Evolutionary conservation across 768 basidiomycete species (phyloP).

Genomic region (Tricholoma bakamatsutake): DNA sequence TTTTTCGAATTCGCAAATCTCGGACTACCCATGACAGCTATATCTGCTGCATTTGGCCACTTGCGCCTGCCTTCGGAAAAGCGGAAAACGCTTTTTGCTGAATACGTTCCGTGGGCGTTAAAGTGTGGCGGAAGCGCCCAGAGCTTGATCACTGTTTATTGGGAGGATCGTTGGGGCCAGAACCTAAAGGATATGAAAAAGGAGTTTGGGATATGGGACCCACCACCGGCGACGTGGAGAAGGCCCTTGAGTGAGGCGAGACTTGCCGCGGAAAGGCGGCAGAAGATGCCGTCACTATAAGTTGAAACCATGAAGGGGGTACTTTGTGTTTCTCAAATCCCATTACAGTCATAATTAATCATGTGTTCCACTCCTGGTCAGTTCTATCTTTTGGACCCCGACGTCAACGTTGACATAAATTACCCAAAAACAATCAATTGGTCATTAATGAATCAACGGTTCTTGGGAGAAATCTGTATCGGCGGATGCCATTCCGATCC

Average conservation of each 20-base stretch:
- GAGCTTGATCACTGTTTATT: conserved; percentile 86
- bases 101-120: conserved; percentile 92
- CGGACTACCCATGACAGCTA: conserved; percentile 78
- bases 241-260: conserved; percentile 60
- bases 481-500: neutral
- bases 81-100: conserved; percentile 54
- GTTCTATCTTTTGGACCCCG: neutral
- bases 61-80: conserved; percentile 58
- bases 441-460: neutral
- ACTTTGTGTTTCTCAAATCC: neutral
- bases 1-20: conserved; percentile 92
- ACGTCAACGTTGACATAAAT: neutral
- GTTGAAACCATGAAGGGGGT: neutral
- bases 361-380: neutral
- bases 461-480: too few relatives aligned
- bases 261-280: conserved; percentile 35
- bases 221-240: conserved; percentile 69
- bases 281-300: neutral
- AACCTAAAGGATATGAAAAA: conserved; percentile 75
- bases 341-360: neutral
- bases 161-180: conserved; percentile 93
- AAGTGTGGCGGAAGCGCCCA: conserved; percentile 70
- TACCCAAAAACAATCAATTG: neutral
- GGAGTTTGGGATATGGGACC: conserved; percentile 82
- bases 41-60: conserved; percentile 78